Percentiles rank a stretch among this genome's conserved stretches.
phyloP scores from a whole-genome alignment of 176 grass and related monocot species.

The bread wheat (Triticum aestivum) region IWGSC_CS_RefSeq_v2.1 NC_057811.1:463099187-463099686 shows the following conservation, averaged over 20 bases:
- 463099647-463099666: neutral
- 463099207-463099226: neutral
- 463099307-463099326: neutral
- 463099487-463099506: neutral
- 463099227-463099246: neutral
- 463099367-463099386: neutral
- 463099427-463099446: neutral
- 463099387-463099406: neutral
- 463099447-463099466: neutral
- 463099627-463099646: neutral
- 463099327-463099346: neutral
- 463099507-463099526: neutral
- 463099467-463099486: neutral
- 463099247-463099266: neutral
- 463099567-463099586: neutral
- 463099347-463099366: neutral
- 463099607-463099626: neutral
- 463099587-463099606: neutral
- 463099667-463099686: slow-evolving; percentile 1
- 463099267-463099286: neutral
- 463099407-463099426: neutral
- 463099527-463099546: neutral
- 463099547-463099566: neutral
- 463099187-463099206: neutral
- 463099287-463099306: neutral